Conservation (phyloP, 129 eudicot genomes). For the Logfia minima region DNA sequence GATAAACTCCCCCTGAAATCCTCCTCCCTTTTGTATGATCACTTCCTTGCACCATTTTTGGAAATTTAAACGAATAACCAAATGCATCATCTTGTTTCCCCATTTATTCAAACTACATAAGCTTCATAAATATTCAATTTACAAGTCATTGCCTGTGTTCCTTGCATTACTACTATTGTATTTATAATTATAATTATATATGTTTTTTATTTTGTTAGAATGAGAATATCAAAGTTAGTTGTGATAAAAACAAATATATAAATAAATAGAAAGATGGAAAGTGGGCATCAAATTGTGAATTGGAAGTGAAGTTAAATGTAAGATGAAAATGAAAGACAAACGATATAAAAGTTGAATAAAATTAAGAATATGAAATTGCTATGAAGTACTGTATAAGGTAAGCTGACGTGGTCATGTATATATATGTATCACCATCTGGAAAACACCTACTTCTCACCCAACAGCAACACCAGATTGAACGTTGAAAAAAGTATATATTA, state of each 20-base stretch:
- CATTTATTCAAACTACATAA: constrained; percentile 35
- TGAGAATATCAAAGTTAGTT: constrained; percentile 41
- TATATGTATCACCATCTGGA: constrained; percentile 52
- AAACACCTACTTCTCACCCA: constrained; percentile 48
- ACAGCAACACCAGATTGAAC: constrained; percentile 24
- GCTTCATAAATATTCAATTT: constrained; percentile 15
- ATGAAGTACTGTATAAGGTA: constrained; percentile 32
- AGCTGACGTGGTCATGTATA: constrained; percentile 35
- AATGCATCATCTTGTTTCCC: constrained; percentile 53
- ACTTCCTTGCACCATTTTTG: constrained; percentile 39
- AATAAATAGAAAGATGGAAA: constrained; percentile 29
- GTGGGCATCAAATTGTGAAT: constrained; percentile 45
- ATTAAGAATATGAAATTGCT: background rate
- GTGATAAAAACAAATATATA: constrained; percentile 24
- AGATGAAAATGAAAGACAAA: constrained; percentile 49
- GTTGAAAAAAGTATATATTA: constrained; percentile 16
- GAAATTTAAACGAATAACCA: constrained; percentile 39
- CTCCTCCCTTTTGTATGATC: constrained; percentile 51
- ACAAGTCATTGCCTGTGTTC: constrained; percentile 9
- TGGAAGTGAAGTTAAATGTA: constrained; percentile 62
- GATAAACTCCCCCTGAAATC: constrained; percentile 40
- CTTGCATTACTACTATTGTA: constrained; percentile 7
- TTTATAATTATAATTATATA: background rate
- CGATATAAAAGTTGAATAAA: constrained; percentile 15
- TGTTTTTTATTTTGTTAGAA: background rate